phyloP scores from a whole-genome alignment of 495 filamentous ascomycete genomes.

The Melanomma pulvis-pyrius region DNA sequence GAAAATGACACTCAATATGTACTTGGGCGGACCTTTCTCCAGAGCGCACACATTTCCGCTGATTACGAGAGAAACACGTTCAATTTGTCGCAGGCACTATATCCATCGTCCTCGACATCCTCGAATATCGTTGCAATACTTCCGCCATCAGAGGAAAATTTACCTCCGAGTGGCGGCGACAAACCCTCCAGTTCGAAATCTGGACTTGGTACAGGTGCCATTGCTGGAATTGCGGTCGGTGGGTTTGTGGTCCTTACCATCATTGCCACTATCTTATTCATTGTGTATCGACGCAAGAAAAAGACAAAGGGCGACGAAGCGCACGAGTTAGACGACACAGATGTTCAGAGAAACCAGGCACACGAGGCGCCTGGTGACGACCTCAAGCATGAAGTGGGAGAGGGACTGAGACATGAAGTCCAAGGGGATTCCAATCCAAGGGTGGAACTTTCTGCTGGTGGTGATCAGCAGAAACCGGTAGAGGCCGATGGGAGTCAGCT shows the following conservation, averaged over 20 bases:
- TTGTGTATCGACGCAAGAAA: constrained; percentile 22
- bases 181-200: neutral
- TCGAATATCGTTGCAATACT: constrained; percentile 40
- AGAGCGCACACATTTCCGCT: constrained; percentile 43
- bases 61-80: constrained; percentile 43
- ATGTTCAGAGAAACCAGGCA: constrained; percentile 3
- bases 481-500: constrained; percentile 17
- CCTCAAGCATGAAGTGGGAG: constrained; percentile 21
- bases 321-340: constrained; percentile 29
- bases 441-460: constrained; percentile 20
- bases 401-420: constrained; percentile 25
- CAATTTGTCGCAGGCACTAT: constrained; percentile 42
- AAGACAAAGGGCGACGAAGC: constrained; percentile 14
- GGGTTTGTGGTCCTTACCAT: constrained; percentile 18
- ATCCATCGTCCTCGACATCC: constrained; percentile 24
- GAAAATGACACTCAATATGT: constrained; percentile 42
- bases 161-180: neutral
- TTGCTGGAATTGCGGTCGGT: constrained; percentile 41
- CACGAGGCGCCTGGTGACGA: constrained; percentile 9
- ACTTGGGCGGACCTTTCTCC: constrained; percentile 44
- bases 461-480: constrained; percentile 21
- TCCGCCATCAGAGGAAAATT: constrained; percentile 15
- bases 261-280: constrained; percentile 10
- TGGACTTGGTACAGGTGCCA: constrained; percentile 29
- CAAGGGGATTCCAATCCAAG: constrained; percentile 21